These are phyloP conservation scores for Suhomyces panamericanus DNA, from an alignment of 1,139 yeast genomes.

Conservation along the genomic window DNA sequence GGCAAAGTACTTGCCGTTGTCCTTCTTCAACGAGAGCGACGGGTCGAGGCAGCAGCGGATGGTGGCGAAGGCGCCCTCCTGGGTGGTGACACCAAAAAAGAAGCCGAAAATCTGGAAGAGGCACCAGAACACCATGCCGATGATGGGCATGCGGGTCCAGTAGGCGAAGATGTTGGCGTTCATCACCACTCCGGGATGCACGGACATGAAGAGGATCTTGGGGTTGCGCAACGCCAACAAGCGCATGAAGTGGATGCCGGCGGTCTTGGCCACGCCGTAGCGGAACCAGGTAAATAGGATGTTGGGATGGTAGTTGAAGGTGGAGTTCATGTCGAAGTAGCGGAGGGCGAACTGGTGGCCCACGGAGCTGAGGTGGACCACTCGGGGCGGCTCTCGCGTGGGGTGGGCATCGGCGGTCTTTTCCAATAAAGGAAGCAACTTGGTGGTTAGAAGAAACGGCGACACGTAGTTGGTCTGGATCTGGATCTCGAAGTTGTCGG, in stretches of 20 bases:
- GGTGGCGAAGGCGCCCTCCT: conserved; percentile 70
- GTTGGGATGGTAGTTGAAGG: conserved; percentile 63
- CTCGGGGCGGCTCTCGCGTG: conserved; percentile 48
- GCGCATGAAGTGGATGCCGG: conserved; percentile 74
- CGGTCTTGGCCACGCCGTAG: conserved; percentile 77
- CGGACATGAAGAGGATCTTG: conserved; percentile 59
- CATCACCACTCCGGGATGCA: conserved; percentile 87
- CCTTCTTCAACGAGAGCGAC: conserved; percentile 47
- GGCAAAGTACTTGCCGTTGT: conserved; percentile 68
- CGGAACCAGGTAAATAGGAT: conserved; percentile 75
- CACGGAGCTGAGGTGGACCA: conserved; percentile 67
- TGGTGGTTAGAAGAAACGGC: conserved; percentile 69
- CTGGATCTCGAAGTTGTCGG: conserved; percentile 77
- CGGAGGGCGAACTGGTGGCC: conserved; percentile 62
- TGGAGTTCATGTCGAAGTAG: conserved; percentile 50
- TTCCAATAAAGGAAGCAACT: conserved; percentile 56
- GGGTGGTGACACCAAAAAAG: conserved; percentile 68
- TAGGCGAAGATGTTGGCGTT: conserved; percentile 72
- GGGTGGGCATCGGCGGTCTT: conserved; percentile 30
- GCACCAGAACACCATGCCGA: conserved; percentile 72
- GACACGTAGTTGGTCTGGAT: conserved; percentile 78
- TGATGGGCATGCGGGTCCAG: conserved; percentile 74
- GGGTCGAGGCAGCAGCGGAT: conserved; percentile 64
- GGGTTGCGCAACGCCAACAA: conserved; percentile 69
- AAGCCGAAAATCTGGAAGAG: conserved; percentile 66